Evolutionary conservation across 495 filamentous ascomycete species (phyloP).

Genomic region (Lindgomyces ingoldianus): DNA sequence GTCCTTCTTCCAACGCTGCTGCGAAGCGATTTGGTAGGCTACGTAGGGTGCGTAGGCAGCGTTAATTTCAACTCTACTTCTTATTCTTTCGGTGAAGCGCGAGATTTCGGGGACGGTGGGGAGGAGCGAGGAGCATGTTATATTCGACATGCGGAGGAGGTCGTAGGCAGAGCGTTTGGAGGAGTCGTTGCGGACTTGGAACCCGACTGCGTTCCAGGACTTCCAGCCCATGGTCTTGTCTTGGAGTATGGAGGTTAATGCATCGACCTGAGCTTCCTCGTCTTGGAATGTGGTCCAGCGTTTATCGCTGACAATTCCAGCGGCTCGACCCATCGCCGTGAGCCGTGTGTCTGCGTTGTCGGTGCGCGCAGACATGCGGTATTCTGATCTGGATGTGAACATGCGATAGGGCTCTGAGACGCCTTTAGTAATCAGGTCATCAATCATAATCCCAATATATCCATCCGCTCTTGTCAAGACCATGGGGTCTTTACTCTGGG

Average conservation of each 20-base stretch:
- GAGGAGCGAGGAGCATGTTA: slow-evolving; percentile 58
- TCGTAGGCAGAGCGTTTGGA: slow-evolving; percentile 69
- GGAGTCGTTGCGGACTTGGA: slow-evolving; percentile 63
- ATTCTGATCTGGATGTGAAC: slow-evolving; percentile 96
- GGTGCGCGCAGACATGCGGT: slow-evolving; percentile 83
- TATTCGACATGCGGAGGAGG: slow-evolving; percentile 64
- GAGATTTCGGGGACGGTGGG: slow-evolving; percentile 44
- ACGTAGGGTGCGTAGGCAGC: slow-evolving; percentile 84
- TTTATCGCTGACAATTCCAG: slow-evolving; percentile 74
- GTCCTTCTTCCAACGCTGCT: slow-evolving; percentile 68
- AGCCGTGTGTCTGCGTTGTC: slow-evolving; percentile 93
- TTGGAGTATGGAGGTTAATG: slow-evolving; percentile 62
- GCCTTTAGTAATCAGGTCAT: slow-evolving; percentile 96
- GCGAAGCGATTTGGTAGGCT: slow-evolving; percentile 62
- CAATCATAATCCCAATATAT: slow-evolving; percentile 98
- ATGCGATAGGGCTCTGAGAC: slow-evolving; percentile 97
- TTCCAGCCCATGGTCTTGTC: slow-evolving; percentile 55
- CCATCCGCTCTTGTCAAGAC: slow-evolving; percentile 79
- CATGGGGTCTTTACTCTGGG: slow-evolving; percentile 63
- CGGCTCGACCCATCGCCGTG: slow-evolving; percentile 72
- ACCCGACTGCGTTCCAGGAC: slow-evolving; percentile 69
- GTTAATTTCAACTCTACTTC: slow-evolving; percentile 73
- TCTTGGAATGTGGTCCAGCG: slow-evolving; percentile 73
- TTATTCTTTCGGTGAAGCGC: slow-evolving; percentile 58
- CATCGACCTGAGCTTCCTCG: slow-evolving; percentile 62